phyloP scores from a whole-genome alignment of 2,329 filamentous ascomycete species.

The Colletotrichum sp. region DNA sequence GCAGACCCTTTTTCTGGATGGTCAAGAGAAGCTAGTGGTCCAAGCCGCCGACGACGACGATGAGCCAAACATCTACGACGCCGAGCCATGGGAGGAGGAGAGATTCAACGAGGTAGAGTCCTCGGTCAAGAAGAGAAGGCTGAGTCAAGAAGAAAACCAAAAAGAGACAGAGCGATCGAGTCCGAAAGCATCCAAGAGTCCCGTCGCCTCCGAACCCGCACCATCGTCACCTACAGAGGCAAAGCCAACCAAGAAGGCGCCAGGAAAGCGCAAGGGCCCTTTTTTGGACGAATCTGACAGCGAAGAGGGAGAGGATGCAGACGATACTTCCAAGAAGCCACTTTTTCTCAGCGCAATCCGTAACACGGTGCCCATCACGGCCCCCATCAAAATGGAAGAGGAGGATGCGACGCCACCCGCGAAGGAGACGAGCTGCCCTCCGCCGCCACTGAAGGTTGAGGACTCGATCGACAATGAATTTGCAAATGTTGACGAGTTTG shows the following conservation, averaged over 20 bases:
- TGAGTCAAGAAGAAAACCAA: constrained; percentile 31
- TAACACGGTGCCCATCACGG: background rate
- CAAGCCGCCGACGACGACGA: background rate
- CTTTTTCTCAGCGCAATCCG: background rate
- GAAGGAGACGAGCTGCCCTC: constrained; percentile 19
- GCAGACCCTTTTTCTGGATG: constrained; percentile 59
- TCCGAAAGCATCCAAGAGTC: background rate
- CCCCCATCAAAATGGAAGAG: background rate
- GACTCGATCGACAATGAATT: constrained; percentile 37
- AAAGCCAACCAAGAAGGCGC: constrained; percentile 13
- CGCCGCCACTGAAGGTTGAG: constrained; percentile 31
- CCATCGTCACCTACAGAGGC: background rate
- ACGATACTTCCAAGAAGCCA: background rate
- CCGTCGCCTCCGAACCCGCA: background rate
- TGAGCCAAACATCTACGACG: constrained; percentile 2
- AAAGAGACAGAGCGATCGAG: background rate
- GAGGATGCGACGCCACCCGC: background rate
- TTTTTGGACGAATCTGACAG: constrained; percentile 76
- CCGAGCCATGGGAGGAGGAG: constrained; percentile 3
- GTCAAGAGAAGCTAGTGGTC: constrained; percentile 6
- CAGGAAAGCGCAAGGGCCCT: constrained; percentile 52
- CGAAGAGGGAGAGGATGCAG: constrained; percentile 45
- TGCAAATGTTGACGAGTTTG: constrained; percentile 37
- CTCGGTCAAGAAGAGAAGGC: constrained; percentile 47
- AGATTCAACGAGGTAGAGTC: constrained; percentile 39